A percentile compares a stretch with the other conserved stretches of the same genome.
Conservation (phyloP, 306 rosid species). For the Glycine tomentella region DNA sequence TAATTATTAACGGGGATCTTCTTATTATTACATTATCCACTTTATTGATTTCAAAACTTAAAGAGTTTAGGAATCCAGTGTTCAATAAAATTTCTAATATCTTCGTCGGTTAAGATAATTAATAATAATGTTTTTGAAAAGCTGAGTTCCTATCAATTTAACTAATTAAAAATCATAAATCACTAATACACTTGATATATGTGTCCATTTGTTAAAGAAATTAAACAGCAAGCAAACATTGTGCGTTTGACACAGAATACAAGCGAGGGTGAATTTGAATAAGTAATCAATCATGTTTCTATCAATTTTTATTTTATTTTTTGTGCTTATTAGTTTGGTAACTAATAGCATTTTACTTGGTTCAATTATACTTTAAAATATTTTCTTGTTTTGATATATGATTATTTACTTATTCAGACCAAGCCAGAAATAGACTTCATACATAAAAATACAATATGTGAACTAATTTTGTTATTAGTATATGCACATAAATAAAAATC, state of each 20-base stretch:
- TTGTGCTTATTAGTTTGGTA: too few species aligned
- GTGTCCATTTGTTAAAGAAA: too few species aligned
- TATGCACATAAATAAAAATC: background rate
- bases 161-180: background rate
- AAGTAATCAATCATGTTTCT: too few species aligned
- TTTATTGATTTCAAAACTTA: background rate
- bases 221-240: too few species aligned
- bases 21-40: background rate
- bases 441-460: background rate
- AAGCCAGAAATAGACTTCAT: background rate
- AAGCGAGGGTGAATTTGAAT: too few species aligned
- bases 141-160: background rate
- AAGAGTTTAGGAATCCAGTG: background rate
- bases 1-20: background rate
- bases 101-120: background rate
- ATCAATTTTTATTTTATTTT: too few species aligned
- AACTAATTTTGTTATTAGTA: background rate
- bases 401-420: background rate
- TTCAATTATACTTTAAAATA: too few species aligned
- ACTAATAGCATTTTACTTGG: too few species aligned
- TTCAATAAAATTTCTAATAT: background rate
- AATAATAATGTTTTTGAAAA: background rate
- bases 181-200: too few species aligned
- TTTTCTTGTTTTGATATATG: background rate
- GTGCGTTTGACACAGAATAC: too few species aligned